Evolutionary conservation across 306 rosid species (phyloP).

Genomic region (Senna siamea): DNA sequence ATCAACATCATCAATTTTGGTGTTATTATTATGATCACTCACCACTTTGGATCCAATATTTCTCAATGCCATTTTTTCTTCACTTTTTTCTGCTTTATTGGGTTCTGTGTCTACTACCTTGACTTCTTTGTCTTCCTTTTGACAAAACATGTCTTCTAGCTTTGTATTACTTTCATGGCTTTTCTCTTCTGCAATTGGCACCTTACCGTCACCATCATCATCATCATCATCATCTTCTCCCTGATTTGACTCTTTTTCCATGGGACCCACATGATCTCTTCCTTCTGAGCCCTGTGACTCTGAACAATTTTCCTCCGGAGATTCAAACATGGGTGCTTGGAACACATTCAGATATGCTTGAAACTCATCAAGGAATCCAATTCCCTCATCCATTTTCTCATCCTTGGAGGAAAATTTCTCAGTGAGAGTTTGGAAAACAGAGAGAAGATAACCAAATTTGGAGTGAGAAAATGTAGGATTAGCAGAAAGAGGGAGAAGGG

Average conservation of each 20-base stretch:
- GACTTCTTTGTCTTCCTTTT: constrained; percentile 47
- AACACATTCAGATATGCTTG: constrained; percentile 61
- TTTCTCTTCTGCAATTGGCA: background rate
- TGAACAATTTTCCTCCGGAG: constrained; percentile 38
- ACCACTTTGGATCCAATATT: constrained; percentile 54
- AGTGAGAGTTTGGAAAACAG: constrained; percentile 39
- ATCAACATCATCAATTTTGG: background rate
- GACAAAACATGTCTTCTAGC: constrained; percentile 35
- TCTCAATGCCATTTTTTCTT: constrained; percentile 43
- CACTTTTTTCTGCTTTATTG: constrained; percentile 60
- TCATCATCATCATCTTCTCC: no score
- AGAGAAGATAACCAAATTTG: constrained; percentile 41
- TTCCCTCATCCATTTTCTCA: constrained; percentile 20
- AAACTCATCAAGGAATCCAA: constrained; percentile 46
- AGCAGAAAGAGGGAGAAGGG: constrained; percentile 44
- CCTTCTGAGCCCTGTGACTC: background rate
- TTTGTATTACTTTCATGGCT: background rate
- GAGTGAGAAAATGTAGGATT: background rate
- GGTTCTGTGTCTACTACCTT: constrained; percentile 37
- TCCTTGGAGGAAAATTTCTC: constrained; percentile 27
- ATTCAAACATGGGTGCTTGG: constrained; percentile 42
- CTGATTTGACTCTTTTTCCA: no score
- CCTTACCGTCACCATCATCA: background rate
- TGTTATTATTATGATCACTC: background rate
- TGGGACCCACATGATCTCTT: background rate